These are phyloP conservation scores for Exophiala sideris DNA, from an alignment of 2,329 filamentous ascomycete genomes.

Conservation along the genomic window DNA sequence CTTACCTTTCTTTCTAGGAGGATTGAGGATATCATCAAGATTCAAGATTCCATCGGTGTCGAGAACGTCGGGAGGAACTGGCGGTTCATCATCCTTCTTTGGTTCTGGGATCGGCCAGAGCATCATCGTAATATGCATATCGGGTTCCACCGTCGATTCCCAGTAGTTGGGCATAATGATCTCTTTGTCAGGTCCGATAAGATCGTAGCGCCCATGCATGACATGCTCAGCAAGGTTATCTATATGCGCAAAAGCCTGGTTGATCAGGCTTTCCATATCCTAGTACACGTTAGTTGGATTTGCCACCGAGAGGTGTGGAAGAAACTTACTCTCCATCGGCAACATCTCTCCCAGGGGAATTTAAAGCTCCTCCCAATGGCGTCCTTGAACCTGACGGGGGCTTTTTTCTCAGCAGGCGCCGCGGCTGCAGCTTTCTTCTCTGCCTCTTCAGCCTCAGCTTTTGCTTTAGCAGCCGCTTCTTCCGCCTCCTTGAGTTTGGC, in stretches of 20 bases:
- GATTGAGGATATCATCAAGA: constrained; percentile 23
- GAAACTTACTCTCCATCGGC: constrained; percentile 71
- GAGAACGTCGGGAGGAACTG: constrained; percentile 12
- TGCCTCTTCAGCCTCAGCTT: constrained; percentile 30
- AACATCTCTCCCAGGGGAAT: constrained; percentile 82
- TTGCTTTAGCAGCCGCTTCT: constrained; percentile 33
- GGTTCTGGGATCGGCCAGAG: constrained; percentile 61
- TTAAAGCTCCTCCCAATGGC: constrained; percentile 87
- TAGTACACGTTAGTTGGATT: constrained; percentile 35
- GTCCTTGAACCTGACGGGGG: constrained; percentile 85
- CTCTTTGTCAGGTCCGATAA: constrained; percentile 74
- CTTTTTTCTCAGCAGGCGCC: constrained; percentile 58
- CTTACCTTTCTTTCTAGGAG: constrained; percentile 26
- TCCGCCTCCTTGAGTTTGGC: constrained; percentile 34
- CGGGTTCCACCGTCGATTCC: constrained; percentile 77
- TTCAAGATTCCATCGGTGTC: constrained; percentile 18
- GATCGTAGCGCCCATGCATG: constrained; percentile 73
- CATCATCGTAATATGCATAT: constrained; percentile 68
- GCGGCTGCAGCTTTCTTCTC: constrained; percentile 32
- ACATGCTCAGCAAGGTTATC: constrained; percentile 74
- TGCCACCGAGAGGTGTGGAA: neutral
- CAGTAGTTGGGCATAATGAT: constrained; percentile 79
- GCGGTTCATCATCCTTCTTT: constrained; percentile 30
- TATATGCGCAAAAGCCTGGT: constrained; percentile 77
- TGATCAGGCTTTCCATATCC: constrained; percentile 84